Base-by-base conservation (phyloP, 2,329 filamentous ascomycete species). In the Trichoderma gracile region DNA sequence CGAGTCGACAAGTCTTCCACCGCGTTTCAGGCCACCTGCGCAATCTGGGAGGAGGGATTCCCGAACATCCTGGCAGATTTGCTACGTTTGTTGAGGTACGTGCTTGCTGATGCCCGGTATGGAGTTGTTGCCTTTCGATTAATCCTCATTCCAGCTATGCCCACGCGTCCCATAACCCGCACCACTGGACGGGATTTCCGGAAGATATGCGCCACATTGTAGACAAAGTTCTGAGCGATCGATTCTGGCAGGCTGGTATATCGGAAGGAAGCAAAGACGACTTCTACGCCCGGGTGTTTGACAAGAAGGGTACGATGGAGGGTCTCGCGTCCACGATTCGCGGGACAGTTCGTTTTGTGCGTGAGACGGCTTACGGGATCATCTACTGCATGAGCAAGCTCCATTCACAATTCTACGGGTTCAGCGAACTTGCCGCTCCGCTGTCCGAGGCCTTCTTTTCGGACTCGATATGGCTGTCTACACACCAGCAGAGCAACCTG, bases 241-340 rank as follows among this genome's bases (percentile, higher is more conserved):
- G 95, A 25, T 99, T 99, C 75, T 99, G 95, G 95, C 95, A 99
- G 80, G 92, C 93, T 7, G 95, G 95, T 10, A 99, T 99, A 57
- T 98, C 95, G 0, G 91, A 89, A 67, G 95, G 96, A 27, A 98
- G 92, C 71, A 93, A 95, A 74, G 95, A 98, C 67, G 94, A 98
- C 65, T 99, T 99, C 74, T 98, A 97, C 76, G 91, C 92, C 38
- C 87, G 92, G 46, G 94, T 99, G 2, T 87, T 92, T 63, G 90
- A 92, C 38, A 97, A 95, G 63, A 96, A 93, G 76, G 86, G 85
- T 46, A 97, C 93, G 0, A 86, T 97, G 64, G 95, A 99, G 77
- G 95, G 95, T 0, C 90, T 99, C 67, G 94, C 93, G 6, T 98
- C 94, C 1, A 93, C 93, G 0, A 92, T 99, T 47, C 88, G 95